Conservation (phyloP, 768 basidiomycete genomes). For the Kondoa subrosea region DNA sequence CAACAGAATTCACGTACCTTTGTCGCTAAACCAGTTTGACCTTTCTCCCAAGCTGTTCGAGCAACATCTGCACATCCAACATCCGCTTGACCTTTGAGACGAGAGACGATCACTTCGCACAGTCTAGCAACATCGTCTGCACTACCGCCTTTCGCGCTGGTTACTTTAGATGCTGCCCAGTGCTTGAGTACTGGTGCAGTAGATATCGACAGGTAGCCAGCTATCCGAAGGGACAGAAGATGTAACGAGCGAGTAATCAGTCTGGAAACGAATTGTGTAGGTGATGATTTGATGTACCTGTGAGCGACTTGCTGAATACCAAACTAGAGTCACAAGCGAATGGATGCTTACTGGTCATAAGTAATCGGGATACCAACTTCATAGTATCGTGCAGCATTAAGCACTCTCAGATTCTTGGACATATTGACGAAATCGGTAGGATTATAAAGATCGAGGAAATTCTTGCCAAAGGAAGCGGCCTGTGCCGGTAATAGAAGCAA, state of each 20-base stretch:
- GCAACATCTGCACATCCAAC: constrained; percentile 94
- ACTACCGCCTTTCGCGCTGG: constrained; percentile 41
- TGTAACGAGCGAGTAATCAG: constrained; percentile 76
- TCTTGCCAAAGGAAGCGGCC: constrained; percentile 89
- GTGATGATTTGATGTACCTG: constrained; percentile 68
- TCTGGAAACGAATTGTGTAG: constrained; percentile 60
- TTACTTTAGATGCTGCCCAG: constrained; percentile 88
- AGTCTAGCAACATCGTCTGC: constrained; percentile 54
- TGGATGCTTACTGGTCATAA: constrained; percentile 53
- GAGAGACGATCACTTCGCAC: constrained; percentile 68
- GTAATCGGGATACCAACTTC: constrained; percentile 88
- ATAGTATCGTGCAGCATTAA: constrained; percentile 79
- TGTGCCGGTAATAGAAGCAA: constrained; percentile 33
- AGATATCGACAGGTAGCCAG: constrained; percentile 61
- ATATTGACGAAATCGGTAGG: constrained; percentile 80
- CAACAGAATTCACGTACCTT: constrained; percentile 40
- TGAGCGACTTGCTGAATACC: not conserved
- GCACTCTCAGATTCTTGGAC: constrained; percentile 79
- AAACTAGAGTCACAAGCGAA: not conserved
- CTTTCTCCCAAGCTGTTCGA: constrained; percentile 77
- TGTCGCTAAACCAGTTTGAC: constrained; percentile 60
- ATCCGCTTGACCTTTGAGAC: constrained; percentile 61
- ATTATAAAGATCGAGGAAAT: constrained; percentile 82
- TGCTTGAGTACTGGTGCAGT: constrained; percentile 78
- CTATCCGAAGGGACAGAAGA: constrained; percentile 77